phyloP scores from a whole-genome alignment of 371 early-diverging fungal genomes.

The Umbelopsis sp. region DNA sequence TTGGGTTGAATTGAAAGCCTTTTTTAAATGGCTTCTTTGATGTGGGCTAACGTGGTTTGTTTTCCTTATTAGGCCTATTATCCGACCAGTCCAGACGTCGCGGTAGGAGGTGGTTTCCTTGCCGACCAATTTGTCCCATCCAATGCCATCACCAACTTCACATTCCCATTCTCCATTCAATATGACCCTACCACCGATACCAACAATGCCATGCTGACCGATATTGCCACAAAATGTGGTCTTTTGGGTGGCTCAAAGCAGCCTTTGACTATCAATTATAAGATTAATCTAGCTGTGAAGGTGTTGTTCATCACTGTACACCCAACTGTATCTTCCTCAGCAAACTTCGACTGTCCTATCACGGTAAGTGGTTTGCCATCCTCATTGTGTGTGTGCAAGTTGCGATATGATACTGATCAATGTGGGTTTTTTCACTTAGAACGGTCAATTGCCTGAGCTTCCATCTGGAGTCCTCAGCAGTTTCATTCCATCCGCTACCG shows the following conservation, averaged over 20 bases:
- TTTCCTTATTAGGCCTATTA: constrained; percentile 46
- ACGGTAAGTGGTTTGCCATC: constrained; percentile 26
- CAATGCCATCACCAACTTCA: constrained; percentile 43
- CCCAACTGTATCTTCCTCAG: constrained; percentile 35
- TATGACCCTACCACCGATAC: constrained; percentile 40
- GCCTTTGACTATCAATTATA: constrained; percentile 41
- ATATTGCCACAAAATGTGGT: constrained; percentile 52
- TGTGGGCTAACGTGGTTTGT: background rate
- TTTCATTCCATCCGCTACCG: background rate
- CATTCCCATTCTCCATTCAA: constrained; percentile 49
- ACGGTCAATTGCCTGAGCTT: constrained; percentile 7
- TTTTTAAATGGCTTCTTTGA: no score
- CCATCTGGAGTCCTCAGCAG: constrained; percentile 6
- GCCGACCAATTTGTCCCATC: constrained; percentile 41
- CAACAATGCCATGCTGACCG: constrained; percentile 46
- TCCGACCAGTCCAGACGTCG: constrained; percentile 28
- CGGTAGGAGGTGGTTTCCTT: constrained; percentile 51
- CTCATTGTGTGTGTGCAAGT: background rate
- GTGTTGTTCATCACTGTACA: constrained; percentile 44
- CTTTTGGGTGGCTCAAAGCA: constrained; percentile 31
- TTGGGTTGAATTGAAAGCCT: no score
- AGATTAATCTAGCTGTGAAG: constrained; percentile 35
- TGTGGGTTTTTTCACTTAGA: background rate
- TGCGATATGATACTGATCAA: background rate
- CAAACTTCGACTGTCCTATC: constrained; percentile 47